Percentiles rank a stretch among this genome's conserved stretches.
Conservation (phyloP, 306 rosid genomes). For the Medicago ruthenica region DNA sequence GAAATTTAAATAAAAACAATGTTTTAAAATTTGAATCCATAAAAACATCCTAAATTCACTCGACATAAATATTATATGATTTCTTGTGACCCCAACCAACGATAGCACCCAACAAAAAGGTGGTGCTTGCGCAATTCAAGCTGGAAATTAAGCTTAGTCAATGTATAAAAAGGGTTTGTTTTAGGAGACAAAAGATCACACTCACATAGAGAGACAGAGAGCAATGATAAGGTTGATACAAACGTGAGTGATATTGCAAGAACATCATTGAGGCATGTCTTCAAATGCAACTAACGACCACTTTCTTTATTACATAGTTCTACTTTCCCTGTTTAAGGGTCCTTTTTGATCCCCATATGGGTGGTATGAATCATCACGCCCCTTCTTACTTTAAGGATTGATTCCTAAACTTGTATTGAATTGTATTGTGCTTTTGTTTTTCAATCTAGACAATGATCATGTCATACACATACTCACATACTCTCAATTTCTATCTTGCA, state of each 20-base stretch:
- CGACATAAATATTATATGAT: not conserved
- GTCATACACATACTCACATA: not conserved
- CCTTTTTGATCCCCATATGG: conserved; percentile 53
- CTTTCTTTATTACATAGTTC: conserved; percentile 47
- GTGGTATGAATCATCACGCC: conserved; percentile 49
- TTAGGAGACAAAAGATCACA: conserved; percentile 30
- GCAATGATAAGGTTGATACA: conserved; percentile 42
- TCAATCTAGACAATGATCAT: conserved; percentile 16
- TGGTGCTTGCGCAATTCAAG: conserved; percentile 52
- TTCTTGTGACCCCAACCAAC: not conserved
- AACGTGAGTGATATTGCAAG: conserved; percentile 37
- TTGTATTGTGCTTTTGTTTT: conserved; percentile 36
- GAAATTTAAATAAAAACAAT: too few species aligned
- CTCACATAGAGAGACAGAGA: conserved; percentile 10
- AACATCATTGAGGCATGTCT: conserved; percentile 48
- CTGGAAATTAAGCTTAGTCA: conserved; percentile 40
- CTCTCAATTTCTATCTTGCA: conserved; percentile 1
- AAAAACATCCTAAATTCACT: too few species aligned
- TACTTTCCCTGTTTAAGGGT: conserved; percentile 52
- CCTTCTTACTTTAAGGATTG: conserved; percentile 1
- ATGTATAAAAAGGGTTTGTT: conserved; percentile 9
- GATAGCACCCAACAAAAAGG: conserved; percentile 29
- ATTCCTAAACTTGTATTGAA: not conserved
- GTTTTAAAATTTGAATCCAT: too few species aligned
- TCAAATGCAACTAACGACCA: conserved; percentile 38